These are phyloP conservation scores for Globisporangium spiculum DNA, from an alignment of 352 stramenopile genomes.

Conservation along the genomic window DNA sequence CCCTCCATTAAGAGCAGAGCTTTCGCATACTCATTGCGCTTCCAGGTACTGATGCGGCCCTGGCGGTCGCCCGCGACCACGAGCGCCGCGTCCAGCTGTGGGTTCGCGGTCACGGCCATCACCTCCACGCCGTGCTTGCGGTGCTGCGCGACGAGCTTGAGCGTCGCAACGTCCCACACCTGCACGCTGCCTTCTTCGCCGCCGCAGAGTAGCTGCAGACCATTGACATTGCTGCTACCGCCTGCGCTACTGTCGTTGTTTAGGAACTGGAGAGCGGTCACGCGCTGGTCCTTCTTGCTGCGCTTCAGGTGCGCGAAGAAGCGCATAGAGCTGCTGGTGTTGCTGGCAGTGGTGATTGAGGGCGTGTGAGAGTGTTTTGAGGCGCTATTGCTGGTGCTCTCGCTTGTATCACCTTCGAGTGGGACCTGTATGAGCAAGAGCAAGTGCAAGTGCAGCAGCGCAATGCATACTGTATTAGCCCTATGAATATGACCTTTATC, in stretches of 20 bases:
- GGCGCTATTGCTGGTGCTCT: background rate
- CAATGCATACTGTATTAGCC: background rate
- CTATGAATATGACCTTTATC: background rate
- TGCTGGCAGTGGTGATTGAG: background rate
- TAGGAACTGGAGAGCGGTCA: conserved; percentile 56
- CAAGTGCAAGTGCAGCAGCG: background rate
- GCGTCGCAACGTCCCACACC: conserved; percentile 59
- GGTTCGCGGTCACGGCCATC: conserved; percentile 38
- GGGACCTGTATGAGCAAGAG: background rate
- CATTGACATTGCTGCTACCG: background rate
- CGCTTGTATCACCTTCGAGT: conserved; percentile 6
- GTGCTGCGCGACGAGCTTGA: conserved; percentile 58
- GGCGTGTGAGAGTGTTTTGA: background rate
- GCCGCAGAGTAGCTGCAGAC: conserved; percentile 46
- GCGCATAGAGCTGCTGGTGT: background rate
- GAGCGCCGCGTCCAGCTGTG: conserved; percentile 31
- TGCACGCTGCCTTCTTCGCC: conserved; percentile 73
- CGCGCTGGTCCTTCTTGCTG: conserved; percentile 54
- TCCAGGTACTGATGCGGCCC: conserved; percentile 55
- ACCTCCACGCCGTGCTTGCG: conserved; percentile 61
- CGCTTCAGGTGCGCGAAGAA: conserved; percentile 56
- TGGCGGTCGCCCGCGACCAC: conserved; percentile 64
- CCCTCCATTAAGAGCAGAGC: background rate
- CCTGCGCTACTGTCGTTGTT: conserved; percentile 20
- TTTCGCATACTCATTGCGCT: conserved; percentile 27